These are phyloP conservation scores for Eimeria praecox DNA, from an alignment of 169 alveolate species.

Conservation along the genomic window DNA sequence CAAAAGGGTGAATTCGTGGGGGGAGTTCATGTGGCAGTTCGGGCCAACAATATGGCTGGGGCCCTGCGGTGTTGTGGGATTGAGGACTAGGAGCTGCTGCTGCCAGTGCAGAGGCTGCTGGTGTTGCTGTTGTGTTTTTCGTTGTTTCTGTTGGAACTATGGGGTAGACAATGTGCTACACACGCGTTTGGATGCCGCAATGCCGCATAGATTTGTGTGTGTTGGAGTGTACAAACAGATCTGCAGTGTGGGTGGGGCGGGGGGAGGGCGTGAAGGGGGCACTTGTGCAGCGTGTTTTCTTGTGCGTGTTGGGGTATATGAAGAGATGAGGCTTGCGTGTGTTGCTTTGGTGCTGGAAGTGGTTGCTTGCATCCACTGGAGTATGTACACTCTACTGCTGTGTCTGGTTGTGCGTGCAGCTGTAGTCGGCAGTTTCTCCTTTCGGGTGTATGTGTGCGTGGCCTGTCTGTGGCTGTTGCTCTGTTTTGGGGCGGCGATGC, in stretches of 20 bases:
- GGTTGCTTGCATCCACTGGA: not conserved
- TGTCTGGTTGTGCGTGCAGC: conserved; percentile 42
- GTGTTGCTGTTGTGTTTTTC: not conserved
- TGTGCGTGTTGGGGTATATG: not conserved
- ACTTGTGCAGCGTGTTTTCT: not conserved
- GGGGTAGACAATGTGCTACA: not conserved
- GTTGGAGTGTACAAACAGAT: not conserved
- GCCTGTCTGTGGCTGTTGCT: conserved; percentile 74
- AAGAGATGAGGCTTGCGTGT: not conserved
- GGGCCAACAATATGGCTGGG: not conserved
- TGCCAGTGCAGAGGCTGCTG: too few relatives aligned
- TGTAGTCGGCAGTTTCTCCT: conserved; percentile 56
- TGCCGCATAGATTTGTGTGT: not conserved
- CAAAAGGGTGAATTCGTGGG: too few relatives aligned
- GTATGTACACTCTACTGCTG: not conserved
- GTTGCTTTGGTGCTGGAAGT: not conserved
- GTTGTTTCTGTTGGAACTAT: not conserved
- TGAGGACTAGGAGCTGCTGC: not conserved
- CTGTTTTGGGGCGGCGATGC: conserved; percentile 78
- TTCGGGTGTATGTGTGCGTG: conserved; percentile 28
- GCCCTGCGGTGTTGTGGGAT: not conserved
- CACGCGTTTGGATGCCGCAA: not conserved
- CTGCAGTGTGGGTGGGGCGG: not conserved
- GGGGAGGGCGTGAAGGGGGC: too few relatives aligned
- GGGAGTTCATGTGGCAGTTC: too few relatives aligned